Base-by-base conservation (phyloP, 331 rosid species). In the Pyrus hybrid region DNA sequence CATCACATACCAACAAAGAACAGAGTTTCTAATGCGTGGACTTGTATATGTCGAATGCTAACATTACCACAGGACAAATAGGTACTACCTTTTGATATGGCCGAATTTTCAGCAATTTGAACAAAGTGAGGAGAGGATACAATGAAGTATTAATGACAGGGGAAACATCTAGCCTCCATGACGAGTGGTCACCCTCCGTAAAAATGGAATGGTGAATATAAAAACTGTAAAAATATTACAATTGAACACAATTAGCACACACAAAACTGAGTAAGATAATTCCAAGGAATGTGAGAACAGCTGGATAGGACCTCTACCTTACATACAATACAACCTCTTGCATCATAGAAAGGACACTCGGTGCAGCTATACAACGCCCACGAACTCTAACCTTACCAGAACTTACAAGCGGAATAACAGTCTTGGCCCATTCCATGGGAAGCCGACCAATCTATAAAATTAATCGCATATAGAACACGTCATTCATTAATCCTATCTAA, bases 361-460 rank as follows among this genome's bases (percentile, higher is more conserved):
- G 95, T 1, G 89, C 87, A 23, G 91, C 93, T 75, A 93, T 47
- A 74, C 93, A 91, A 14, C 98, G 83, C 14, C 90, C 98, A 45
- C 63, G 67, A 77, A 85, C 83, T 81, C 68, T 86, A 71, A 93
- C 92, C 76, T 81, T 89, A 17, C 85, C 80, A 10, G 91, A 86
- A n/a, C 64, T 65, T 56, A 89, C 76, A 63, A 91, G 92, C 1
- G 93, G 97, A 79, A 82, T 76, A 10, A 93, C 81, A 80, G 73
- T 60, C 64, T 88, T 89, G 13, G 89, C 92, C 98, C 97, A 91
- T 73, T 91, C 97, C 97, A 91, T 93, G 37, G 91, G 93, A 79
- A 93, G 82, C 77, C 98, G 81, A 75, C 98, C 98, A 79, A 93
- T 89, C 98, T 93, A 79, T n/a, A 32, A 11, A 56, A 5, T 58